Evolutionary conservation across 352 stramenopile genomes (phyloP).

Genomic region (Globisporangium acanthophoron): DNA sequence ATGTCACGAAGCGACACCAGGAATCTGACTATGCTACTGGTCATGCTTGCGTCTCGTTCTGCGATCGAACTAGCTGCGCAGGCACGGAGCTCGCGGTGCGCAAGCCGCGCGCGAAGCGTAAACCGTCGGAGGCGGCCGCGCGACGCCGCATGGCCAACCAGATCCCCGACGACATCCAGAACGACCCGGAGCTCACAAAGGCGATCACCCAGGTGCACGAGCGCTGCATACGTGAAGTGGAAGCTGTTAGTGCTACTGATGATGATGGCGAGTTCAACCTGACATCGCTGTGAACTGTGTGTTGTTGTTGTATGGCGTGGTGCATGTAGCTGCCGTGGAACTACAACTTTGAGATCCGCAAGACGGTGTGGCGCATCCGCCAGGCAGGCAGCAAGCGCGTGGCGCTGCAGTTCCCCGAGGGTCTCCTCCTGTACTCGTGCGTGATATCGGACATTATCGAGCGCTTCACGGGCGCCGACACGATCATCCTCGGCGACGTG

Average conservation of each 20-base stretch:
- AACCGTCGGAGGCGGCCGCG: constrained; percentile 46
- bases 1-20: background rate
- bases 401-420: constrained; percentile 98
- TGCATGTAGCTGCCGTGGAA: constrained; percentile 88
- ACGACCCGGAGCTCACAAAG: constrained; percentile 82
- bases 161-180: constrained; percentile 89
- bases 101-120: constrained; percentile 53
- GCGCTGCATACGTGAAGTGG: background rate
- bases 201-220: constrained; percentile 77
- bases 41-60: background rate
- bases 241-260: background rate
- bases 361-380: constrained; percentile 96
- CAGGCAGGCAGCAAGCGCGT: constrained; percentile 88
- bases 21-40: too few species aligned
- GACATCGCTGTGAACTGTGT: background rate
- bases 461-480: constrained; percentile 88
- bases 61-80: background rate
- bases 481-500: constrained; percentile 97
- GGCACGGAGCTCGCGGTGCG: constrained; percentile 18
- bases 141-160: constrained; percentile 81
- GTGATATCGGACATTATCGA: constrained; percentile 98
- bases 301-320: background rate
- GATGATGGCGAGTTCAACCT: too few species aligned
- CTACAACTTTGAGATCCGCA: constrained; percentile 99
- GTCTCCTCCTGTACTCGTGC: constrained; percentile 96